Evolutionary conservation across 192 early-diverging fungal genomes (phyloP), one percentile per base, ranked within the genome.

Genomic region (Linnemannia schmuckeri): DNA sequence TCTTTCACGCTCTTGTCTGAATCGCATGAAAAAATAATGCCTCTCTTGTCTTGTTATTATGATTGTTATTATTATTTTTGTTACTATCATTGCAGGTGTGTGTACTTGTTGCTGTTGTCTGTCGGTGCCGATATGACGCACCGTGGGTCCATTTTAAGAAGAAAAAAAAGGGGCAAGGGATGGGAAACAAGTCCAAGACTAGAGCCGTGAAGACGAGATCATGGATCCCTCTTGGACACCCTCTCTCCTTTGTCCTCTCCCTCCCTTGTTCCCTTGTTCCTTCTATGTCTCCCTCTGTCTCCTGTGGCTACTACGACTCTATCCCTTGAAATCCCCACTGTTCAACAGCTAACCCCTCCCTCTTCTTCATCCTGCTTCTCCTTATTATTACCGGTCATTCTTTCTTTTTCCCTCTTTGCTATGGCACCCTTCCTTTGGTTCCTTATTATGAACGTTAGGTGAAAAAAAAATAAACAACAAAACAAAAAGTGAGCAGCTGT

Each of bases 161-260:
- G 20, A 52, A 52, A 52, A 52, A 52, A 52, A 52, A 22, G 49
- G 49, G 49, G 49, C 20, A 52, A 52, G 49, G 49, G 18, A 52
- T 22, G 18, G 44, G 12, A 52, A 22, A 52, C 49, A 52, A 52
- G 49, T 3, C 49, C 20, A 52, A 52, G 49, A 52, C 49, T 52
- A 52, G 49, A 52, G 17, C 18, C 49, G 20, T 18, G 49, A 30
- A 66, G 61, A 66, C 61, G 61, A 66, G 61, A 66, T 66, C 61
- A 69, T 77, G 49, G 52, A 61, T 55, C n/a, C 74, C 52, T n/a
- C 24, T 35, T 41, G 47, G 47, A 75, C 37, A 22, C 49, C 20
- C 47, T 52, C 30, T 15, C 18, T 35, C 74, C 3, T 37, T 54
- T 40, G 15, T 24, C 13, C 41, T 46, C 18, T 46, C 27, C 30